These are phyloP conservation scores for Thinopyrum elongatum DNA, from an alignment of 176 grass and related monocot genomes.

Conservation along the genomic window DNA sequence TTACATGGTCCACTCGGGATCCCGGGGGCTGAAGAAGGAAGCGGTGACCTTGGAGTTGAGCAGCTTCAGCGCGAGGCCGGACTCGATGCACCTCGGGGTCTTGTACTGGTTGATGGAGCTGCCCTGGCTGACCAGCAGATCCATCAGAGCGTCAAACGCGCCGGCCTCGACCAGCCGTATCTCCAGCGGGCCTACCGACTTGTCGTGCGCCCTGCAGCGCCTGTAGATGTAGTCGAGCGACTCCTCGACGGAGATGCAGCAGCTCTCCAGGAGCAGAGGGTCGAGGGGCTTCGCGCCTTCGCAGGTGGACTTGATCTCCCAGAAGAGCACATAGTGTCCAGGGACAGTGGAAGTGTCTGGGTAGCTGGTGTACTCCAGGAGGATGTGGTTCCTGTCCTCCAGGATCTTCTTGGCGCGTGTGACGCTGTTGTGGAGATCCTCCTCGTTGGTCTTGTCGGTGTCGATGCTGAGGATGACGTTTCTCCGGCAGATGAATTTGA, in stretches of 20 bases:
- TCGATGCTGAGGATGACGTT: constrained; percentile 79
- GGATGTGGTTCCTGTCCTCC: constrained; percentile 45
- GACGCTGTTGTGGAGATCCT: constrained; percentile 75
- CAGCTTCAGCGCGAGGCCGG: constrained; percentile 40
- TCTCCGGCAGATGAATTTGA: constrained; percentile 78
- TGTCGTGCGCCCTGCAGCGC: constrained; percentile 66
- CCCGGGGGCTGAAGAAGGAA: constrained; percentile 57
- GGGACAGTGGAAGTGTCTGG: constrained; percentile 54
- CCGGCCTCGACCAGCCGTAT: constrained; percentile 66
- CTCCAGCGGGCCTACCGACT: constrained; percentile 65
- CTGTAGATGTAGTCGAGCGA: constrained; percentile 73
- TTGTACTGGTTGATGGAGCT: constrained; percentile 93
- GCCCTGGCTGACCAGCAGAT: constrained; percentile 65
- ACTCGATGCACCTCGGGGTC: constrained; percentile 66
- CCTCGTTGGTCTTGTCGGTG: constrained; percentile 74
- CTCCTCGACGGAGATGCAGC: constrained; percentile 59
- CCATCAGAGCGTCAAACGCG: constrained; percentile 75
- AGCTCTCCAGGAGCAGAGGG: constrained; percentile 47
- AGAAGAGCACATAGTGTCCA: constrained; percentile 80
- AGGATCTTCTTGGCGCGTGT: constrained; percentile 48
- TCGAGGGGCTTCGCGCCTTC: neutral
- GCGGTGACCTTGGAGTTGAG: constrained; percentile 58
- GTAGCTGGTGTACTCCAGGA: constrained; percentile 81
- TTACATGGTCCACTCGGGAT: constrained; percentile 54
- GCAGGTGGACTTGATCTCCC: constrained; percentile 61